Evolutionary conservation across 345 rosid species (phyloP), one percentile per base, ranked within the genome.

Genomic region (Heritiera littoralis): DNA sequence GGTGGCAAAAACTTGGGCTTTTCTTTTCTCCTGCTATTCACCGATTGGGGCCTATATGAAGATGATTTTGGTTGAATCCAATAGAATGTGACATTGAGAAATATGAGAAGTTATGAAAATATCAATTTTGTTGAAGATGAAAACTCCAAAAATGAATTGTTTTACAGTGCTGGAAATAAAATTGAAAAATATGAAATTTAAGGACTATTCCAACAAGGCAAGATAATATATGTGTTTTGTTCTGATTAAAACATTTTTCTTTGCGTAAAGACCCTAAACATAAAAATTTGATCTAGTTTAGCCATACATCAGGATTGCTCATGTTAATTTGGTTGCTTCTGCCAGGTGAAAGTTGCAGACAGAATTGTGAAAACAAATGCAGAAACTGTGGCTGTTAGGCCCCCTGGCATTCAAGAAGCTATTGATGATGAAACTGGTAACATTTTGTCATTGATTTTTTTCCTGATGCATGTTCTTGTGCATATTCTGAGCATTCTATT

Each of bases 331-430:
- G n/a, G 30, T 66, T 51, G 75, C 61, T 28, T 82, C 10, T 80
- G 48, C 7, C 85, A 90, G 97, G 98, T 91, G 35, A 90, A 92
- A 88, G 97, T 94, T 81, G 83, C 80, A n/a, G 98, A 94, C 78
- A 91, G 99, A 88, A 90, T 91, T 83, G 84, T 87, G 60, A 94
- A 97, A 35, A 78, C 93, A 63, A 90, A 88, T 81, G 91, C 90
- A 77, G 97, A 96, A 81, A 96, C 98, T 2, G 80, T 86, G 83
- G 97, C 82, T n/a, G 81, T 94, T 61, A 89, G 35, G 58, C 99
- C 99, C 23, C 81, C 80, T 75, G 97, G 97, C 74, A 87, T 96
- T 82, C 99, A 94, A 85, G 97, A 94, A 67, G 95, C 91, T 20
- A 94, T 96, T 56, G 82, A 90, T 83, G 82, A 89, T n/a, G 97